Conservation (phyloP, 371 early-diverging fungal species). For the Globomyces sp. region DNA sequence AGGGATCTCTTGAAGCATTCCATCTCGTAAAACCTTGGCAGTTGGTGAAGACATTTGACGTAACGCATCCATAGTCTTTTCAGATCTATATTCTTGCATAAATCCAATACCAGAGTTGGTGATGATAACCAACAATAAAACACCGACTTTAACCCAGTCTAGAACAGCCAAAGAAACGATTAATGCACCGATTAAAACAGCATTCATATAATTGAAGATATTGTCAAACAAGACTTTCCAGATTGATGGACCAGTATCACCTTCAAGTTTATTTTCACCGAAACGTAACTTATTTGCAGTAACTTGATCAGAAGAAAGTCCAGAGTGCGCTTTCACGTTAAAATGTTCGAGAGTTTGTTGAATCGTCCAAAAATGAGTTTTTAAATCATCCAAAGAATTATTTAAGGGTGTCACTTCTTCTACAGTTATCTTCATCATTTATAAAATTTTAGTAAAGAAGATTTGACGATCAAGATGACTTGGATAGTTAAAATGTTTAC, state of each 20-base stretch:
- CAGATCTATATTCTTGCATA: constrained; percentile 86
- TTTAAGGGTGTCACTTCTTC: too few species aligned
- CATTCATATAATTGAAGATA: constrained; percentile 26
- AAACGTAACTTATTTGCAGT: background rate
- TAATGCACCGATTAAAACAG: constrained; percentile 23
- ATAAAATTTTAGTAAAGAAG: too few species aligned
- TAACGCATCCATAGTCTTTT: constrained; percentile 80
- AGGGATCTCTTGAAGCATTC: constrained; percentile 52
- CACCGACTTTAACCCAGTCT: constrained; percentile 24
- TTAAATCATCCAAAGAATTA: background rate
- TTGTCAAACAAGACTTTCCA: constrained; percentile 25
- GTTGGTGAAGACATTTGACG: constrained; percentile 81
- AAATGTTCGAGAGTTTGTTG: too few species aligned
- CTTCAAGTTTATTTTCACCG: constrained; percentile 22
- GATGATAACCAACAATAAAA: constrained; percentile 18
- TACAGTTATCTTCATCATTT: too few species aligned
- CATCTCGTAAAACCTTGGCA: constrained; percentile 77
- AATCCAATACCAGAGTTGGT: constrained; percentile 70
- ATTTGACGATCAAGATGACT: too few species aligned
- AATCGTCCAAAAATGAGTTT: too few species aligned
- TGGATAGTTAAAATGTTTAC: too few species aligned
- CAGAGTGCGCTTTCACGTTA: too few species aligned
- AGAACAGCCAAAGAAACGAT: constrained; percentile 17
- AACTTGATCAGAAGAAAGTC: too few species aligned
- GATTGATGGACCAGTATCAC: constrained; percentile 21